These are phyloP conservation scores for Macrophomina phaseolina DNA, from an alignment of 2,329 filamentous ascomycete species.

Conservation along the genomic window DNA sequence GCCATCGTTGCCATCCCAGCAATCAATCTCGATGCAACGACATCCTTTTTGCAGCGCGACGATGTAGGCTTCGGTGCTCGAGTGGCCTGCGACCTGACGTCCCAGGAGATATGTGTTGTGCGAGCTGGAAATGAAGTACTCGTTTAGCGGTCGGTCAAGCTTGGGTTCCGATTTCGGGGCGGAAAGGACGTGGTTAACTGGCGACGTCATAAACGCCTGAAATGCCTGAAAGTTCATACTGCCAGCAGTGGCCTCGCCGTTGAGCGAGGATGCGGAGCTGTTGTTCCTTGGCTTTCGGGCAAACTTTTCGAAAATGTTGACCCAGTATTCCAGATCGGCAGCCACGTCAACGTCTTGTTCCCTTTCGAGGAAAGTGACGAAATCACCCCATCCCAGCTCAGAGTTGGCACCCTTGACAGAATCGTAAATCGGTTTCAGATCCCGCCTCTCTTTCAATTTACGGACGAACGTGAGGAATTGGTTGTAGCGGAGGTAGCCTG, in stretches of 20 bases:
- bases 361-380: slow-evolving; percentile 74
- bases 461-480: slow-evolving; percentile 86
- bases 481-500: slow-evolving; percentile 72
- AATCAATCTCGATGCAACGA: slow-evolving; percentile 95
- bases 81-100: slow-evolving; percentile 85
- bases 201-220: slow-evolving; percentile 57
- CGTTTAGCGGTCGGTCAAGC: slow-evolving; percentile 85
- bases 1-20: slow-evolving; percentile 91
- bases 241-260: slow-evolving; percentile 46
- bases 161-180: slow-evolving; percentile 65
- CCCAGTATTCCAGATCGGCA: slow-evolving; percentile 69
- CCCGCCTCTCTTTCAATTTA: slow-evolving; percentile 81
- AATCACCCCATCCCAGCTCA: slow-evolving; percentile 73
- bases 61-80: slow-evolving; percentile 95
- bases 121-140: slow-evolving; percentile 98
- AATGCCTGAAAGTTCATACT: slow-evolving; percentile 81
- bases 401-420: slow-evolving; percentile 61
- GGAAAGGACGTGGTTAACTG: slow-evolving; percentile 69
- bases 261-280: slow-evolving; percentile 11
- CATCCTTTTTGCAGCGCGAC: slow-evolving; percentile 85
- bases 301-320: slow-evolving; percentile 73
- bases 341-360: slow-evolving; percentile 79
- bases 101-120: slow-evolving; percentile 98
- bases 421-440: slow-evolving; percentile 77
- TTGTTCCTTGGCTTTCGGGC: slow-evolving; percentile 43